Conservation (phyloP, 2,329 filamentous ascomycete species). For the Paradendryphiella salina region DNA sequence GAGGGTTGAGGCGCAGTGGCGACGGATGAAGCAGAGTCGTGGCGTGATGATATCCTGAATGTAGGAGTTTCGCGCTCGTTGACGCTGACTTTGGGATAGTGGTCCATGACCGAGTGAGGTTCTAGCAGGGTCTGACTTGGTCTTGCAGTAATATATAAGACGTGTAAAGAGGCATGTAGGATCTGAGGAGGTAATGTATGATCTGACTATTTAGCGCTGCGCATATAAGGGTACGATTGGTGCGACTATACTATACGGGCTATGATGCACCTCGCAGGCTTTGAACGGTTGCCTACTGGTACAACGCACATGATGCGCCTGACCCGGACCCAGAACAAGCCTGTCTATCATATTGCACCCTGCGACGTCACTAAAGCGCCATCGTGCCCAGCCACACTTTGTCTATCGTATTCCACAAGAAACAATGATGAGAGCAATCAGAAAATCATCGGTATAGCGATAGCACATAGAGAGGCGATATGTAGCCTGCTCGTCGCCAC, state of each 20-base stretch:
- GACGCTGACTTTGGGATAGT: conserved; percentile 30
- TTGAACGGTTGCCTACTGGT: conserved; percentile 10
- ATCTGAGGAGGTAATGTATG: not conserved
- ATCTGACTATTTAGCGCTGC: not conserved
- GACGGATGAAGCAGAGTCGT: conserved; percentile 24
- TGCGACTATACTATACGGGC: not conserved
- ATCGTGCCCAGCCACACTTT: conserved; percentile 19
- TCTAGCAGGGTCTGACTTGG: not conserved
- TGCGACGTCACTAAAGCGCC: conserved; percentile 20
- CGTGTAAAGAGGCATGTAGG: not conserved
- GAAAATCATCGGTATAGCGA: conserved; percentile 11
- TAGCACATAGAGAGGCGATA: conserved; percentile 1
- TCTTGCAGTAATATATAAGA: not conserved
- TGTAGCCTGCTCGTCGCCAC: not conserved
- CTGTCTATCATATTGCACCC: conserved; percentile 10
- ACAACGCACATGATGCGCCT: conserved; percentile 4
- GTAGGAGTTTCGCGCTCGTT: conserved; percentile 24
- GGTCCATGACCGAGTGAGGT: conserved; percentile 22
- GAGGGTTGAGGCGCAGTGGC: conserved; percentile 2
- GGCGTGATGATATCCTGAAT: conserved; percentile 17
- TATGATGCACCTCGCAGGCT: conserved; percentile 2
- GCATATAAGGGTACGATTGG: not conserved
- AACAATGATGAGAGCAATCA: conserved; percentile 24
- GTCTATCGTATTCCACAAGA: conserved; percentile 10
- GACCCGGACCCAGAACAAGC: conserved; percentile 7